These are phyloP conservation scores for Cnidoscolus chayamansa DNA, from an alignment of 441 rosid species.

Conservation along the genomic window DNA sequence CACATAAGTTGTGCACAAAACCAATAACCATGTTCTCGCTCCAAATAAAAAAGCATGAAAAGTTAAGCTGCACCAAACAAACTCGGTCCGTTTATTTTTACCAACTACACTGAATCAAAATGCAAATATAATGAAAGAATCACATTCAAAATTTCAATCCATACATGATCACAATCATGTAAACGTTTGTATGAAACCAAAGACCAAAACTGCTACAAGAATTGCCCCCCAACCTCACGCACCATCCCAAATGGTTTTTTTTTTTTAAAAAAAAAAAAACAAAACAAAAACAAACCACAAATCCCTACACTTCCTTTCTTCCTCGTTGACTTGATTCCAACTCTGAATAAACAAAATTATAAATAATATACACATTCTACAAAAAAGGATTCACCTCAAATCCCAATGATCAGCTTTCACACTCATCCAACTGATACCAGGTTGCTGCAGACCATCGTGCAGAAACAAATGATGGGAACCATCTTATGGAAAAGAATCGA, in stretches of 20 bases:
- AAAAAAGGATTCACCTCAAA: conserved; percentile 24
- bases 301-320: conserved; percentile 25
- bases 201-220: conserved; percentile 48
- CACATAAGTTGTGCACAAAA: too few species aligned
- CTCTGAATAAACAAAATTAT: conserved; percentile 22
- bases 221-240: conserved; percentile 32
- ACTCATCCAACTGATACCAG: conserved; percentile 28
- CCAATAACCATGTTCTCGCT: too few species aligned
- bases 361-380: conserved; percentile 47
- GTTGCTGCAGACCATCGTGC: conserved; percentile 23
- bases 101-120: neutral
- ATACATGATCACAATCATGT: conserved; percentile 30
- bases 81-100: neutral
- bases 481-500: conserved; percentile 37
- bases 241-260: neutral
- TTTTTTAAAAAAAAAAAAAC: neutral
- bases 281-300: conserved; percentile 2
- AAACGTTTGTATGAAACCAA: conserved; percentile 10
- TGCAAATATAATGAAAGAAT: conserved; percentile 42
- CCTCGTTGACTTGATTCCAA: conserved; percentile 20
- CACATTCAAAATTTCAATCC: conserved; percentile 33
- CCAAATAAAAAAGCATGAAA: too few species aligned
- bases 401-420: conserved; percentile 28
- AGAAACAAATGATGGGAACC: conserved; percentile 21
- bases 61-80: too few species aligned